Percentiles rank a stretch among this genome's conserved stretches.
Evolutionary conservation across 441 rosid species (phyloP).

Genomic region (Syzygium malaccense): DNA sequence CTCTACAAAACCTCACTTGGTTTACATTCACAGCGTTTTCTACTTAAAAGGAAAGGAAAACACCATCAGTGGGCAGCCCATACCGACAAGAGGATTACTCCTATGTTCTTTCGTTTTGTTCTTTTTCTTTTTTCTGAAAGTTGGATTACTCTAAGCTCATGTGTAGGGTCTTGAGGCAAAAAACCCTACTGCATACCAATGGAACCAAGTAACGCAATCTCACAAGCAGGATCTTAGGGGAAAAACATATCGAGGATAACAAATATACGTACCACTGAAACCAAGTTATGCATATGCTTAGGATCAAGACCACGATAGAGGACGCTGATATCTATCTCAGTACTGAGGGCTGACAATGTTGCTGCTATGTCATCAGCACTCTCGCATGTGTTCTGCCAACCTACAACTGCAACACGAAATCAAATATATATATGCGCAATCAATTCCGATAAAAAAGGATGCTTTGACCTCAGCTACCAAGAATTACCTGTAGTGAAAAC

Average conservation of each 20-base stretch:
- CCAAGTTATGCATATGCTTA: slow-evolving; percentile 51
- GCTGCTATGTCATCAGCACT: slow-evolving; percentile 71
- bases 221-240: background rate
- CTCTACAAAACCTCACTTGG: background rate
- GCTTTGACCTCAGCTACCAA: background rate
- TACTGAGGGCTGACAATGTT: slow-evolving; percentile 64
- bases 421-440: background rate
- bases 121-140: background rate
- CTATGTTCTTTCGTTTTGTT: background rate
- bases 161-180: background rate
- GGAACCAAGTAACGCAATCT: background rate
- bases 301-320: slow-evolving; percentile 85
- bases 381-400: slow-evolving; percentile 97
- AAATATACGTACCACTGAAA: slow-evolving; percentile 65
- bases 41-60: background rate
- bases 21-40: background rate
- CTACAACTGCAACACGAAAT: slow-evolving; percentile 60
- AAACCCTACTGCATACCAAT: background rate
- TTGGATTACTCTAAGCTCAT: background rate
- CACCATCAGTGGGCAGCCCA: background rate
- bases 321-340: slow-evolving; percentile 77
- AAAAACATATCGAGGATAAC: background rate
- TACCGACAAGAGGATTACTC: background rate
- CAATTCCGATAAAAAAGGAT: background rate
- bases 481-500: slow-evolving; percentile 76